Evolutionary conservation across 2,329 filamentous ascomycete species (phyloP).

Genomic region (Calonectria ilicicola): DNA sequence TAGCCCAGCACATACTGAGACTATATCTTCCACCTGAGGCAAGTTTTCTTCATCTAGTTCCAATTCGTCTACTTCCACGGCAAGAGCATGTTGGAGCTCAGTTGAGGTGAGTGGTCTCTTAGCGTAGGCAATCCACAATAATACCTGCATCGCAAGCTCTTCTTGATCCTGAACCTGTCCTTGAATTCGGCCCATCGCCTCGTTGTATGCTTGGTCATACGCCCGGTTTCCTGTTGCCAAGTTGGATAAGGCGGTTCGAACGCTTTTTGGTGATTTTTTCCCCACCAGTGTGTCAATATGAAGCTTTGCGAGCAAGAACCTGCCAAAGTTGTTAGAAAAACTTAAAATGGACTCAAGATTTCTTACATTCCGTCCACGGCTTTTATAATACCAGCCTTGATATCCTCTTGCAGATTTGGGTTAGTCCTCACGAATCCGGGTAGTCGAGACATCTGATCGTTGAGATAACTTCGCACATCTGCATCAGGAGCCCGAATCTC

Average conservation of each 20-base stretch:
- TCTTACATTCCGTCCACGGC: constrained; percentile 20
- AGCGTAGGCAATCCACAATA: not conserved
- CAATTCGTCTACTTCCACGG: not conserved
- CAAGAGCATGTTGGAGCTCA: not conserved
- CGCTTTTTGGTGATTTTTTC: constrained; percentile 30
- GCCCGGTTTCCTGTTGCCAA: not conserved
- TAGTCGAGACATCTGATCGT: too few species aligned
- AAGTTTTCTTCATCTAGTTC: not conserved
- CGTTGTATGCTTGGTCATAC: not conserved
- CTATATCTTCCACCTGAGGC: not conserved
- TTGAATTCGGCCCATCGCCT: constrained; percentile 49
- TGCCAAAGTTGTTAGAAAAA: not conserved
- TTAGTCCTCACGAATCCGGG: too few species aligned
- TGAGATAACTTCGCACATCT: too few species aligned
- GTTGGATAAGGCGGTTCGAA: too few species aligned
- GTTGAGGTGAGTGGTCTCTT: not conserved
- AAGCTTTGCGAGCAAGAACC: constrained; percentile 33
- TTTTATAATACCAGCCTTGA: too few species aligned
- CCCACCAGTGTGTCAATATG: constrained; percentile 29
- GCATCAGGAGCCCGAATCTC: too few species aligned
- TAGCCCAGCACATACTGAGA: not conserved
- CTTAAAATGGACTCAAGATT: not conserved
- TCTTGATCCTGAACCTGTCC: constrained; percentile 44
- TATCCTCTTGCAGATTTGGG: too few species aligned
- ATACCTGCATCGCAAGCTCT: not conserved